Percentiles rank a stretch among this genome's conserved stretches.
Evolutionary conservation across 2,329 filamentous ascomycete genomes (phyloP).

Genomic region (Clonostachys sp.): DNA sequence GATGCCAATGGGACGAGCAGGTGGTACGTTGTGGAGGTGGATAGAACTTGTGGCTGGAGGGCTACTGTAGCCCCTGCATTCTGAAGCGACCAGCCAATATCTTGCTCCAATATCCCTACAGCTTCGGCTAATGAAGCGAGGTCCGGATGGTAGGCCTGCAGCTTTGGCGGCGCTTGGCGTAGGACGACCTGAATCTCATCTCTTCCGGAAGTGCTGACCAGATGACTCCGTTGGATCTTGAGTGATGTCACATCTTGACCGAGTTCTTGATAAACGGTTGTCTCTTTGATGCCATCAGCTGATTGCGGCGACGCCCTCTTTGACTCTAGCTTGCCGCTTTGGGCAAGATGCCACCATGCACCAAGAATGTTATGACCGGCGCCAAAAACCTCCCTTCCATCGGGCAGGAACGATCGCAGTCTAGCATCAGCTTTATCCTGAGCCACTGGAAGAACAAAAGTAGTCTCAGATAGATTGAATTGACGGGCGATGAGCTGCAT

Average conservation of each 20-base stretch:
- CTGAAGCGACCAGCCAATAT: slow-evolving; percentile 3
- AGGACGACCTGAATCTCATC: slow-evolving; percentile 3
- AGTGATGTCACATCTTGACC: slow-evolving; percentile 5
- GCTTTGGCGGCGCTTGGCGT: slow-evolving; percentile 6
- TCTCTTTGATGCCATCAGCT: slow-evolving; percentile 3
- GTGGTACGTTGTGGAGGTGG: slow-evolving; percentile 9
- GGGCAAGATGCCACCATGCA: slow-evolving; percentile 12
- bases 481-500: slow-evolving; percentile 12
- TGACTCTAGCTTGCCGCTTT: slow-evolving; percentile 6
- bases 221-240: neutral
- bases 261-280: slow-evolving; percentile 5
- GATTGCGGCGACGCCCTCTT: neutral
- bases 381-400: slow-evolving; percentile 11
- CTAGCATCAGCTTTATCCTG: neutral
- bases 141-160: slow-evolving; percentile 6
- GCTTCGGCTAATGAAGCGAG: slow-evolving; percentile 1
- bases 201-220: neutral
- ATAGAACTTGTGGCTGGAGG: slow-evolving; percentile 8
- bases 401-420: slow-evolving; percentile 10
- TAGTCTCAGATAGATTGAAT: slow-evolving; percentile 14
- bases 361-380: slow-evolving; percentile 13
- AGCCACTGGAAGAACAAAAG: slow-evolving; percentile 6
- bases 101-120: slow-evolving; percentile 2
- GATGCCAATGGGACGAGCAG: slow-evolving; percentile 8
- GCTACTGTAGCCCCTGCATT: neutral